Base-by-base conservation (phyloP, 2,329 filamentous ascomycete species). In the Penicillium olsonii region DNA sequence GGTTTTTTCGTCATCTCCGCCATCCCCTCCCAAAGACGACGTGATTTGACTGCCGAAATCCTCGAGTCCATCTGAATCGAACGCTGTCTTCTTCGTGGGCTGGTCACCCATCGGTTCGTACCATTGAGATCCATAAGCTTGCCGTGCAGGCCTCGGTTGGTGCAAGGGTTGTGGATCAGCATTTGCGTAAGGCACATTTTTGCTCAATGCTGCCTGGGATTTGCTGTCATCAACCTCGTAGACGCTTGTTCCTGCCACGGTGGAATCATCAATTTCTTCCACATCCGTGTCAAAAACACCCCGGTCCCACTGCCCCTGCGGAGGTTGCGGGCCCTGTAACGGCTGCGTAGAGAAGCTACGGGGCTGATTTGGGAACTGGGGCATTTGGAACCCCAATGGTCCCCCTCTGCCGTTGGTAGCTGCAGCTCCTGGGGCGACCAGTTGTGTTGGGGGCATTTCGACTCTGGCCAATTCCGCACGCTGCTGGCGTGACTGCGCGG, bases 261-360 rank as follows among this genome's bases (percentile, higher is more conserved):
- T 74, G 3, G 72, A 74, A 53, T 75, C 72, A 60, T 75, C 72
- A 9, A 73, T 59, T 10, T 66, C 71, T 49, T 75, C 72, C 8
- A 74, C 69, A 53, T 75, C 72, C 5, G 72, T 75, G 52, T 75
- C 72, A 53, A 75, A 75, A 51, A 66, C 60, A 50, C 73, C 71
- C 34, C 61, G 60, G 51, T 73, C 70, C 26, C 60, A 60, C 22
- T 63, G 60, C 6, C 33, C 33, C 6, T 35, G 33, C 15, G 33
- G n/a, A 18, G 33, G 41, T 19, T 49, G 46, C 20, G 15, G 5
- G 12, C 15, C 34, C 27, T 59, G 45, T 27, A 15, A 6, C 1
- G 29, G 29, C n/a, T 31, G 29, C 12, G 49, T 44, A 20, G 50
- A 20, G 6, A 42, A 22, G 37, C 31, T 22, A 17, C 40, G 55